Conservation (phyloP, 78 protist genomes). For the Dictyostelium brefeldianum region DNA sequence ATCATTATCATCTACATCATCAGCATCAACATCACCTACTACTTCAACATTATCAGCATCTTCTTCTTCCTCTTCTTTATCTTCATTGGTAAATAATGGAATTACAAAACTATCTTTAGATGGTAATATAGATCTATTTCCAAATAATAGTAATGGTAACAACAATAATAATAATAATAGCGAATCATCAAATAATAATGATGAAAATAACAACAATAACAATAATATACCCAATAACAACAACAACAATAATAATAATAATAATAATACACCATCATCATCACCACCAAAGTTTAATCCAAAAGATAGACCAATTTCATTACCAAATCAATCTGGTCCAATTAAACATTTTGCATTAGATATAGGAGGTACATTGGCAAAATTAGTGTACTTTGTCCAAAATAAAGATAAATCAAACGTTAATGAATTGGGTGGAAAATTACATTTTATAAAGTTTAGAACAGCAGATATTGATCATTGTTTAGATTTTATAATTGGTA, state of each 20-base stretch:
- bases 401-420: conserved; percentile 15
- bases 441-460: conserved; percentile 76
- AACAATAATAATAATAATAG: not conserved
- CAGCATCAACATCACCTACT: not conserved
- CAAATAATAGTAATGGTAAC: no score
- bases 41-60: not conserved
- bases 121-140: not conserved
- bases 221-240: not conserved
- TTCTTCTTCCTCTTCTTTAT: conserved; percentile 8
- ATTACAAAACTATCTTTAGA: not conserved
- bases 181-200: not conserved
- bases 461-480: conserved; percentile 63
- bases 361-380: conserved; percentile 78
- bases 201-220: not conserved
- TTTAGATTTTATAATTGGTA: conserved; percentile 63
- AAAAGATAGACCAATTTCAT: conserved; percentile 62
- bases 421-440: conserved; percentile 52
- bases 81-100: not conserved
- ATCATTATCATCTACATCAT: not conserved
- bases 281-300: conserved; percentile 57
- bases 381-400: conserved; percentile 68
- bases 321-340: conserved; percentile 76
- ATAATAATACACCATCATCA: conserved; percentile 31
- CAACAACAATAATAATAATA: not conserved
- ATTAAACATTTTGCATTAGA: conserved; percentile 78